phyloP scores from a whole-genome alignment of 2,329 filamentous ascomycete genomes.

The Colletotrichum australisinense region DNA sequence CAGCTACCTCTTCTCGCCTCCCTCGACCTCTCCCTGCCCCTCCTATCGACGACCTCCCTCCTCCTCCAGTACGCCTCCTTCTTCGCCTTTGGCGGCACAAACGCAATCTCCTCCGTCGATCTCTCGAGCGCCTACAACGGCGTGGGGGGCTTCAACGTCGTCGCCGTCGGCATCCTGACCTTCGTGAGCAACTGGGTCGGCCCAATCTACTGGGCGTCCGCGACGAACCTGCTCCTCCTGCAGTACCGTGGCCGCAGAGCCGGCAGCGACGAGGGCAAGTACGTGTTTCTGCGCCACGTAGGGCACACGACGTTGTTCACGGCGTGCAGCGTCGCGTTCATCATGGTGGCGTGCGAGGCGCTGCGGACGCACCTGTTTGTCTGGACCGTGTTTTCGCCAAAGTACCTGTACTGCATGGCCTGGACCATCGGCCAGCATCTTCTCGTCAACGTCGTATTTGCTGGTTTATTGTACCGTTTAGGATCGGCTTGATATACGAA shows the following conservation, averaged over 20 bases:
- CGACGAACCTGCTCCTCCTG: slow-evolving; percentile 70
- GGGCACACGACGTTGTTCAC: slow-evolving; percentile 77
- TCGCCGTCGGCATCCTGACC: slow-evolving; percentile 84
- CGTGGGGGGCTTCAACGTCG: slow-evolving; percentile 81
- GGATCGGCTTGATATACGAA: slow-evolving; percentile 38
- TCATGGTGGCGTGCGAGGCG: slow-evolving; percentile 90
- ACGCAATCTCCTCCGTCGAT: slow-evolving; percentile 95
- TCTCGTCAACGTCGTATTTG: slow-evolving; percentile 73
- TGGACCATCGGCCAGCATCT: slow-evolving; percentile 90
- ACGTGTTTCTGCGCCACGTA: slow-evolving; percentile 63
- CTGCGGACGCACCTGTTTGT: slow-evolving; percentile 93
- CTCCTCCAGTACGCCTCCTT: slow-evolving; percentile 86
- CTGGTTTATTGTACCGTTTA: slow-evolving; percentile 68
- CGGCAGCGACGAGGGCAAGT: slow-evolving; percentile 34
- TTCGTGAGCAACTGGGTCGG: slow-evolving; percentile 94
- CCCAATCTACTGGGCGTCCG: slow-evolving; percentile 86
- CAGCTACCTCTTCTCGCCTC: slow-evolving; percentile 62
- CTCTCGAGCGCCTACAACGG: slow-evolving; percentile 97
- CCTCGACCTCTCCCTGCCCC: slow-evolving; percentile 60
- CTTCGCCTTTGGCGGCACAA: slow-evolving; percentile 91
- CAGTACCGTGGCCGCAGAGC: slow-evolving; percentile 41
- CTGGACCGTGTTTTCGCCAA: slow-evolving; percentile 98
- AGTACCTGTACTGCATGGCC: slow-evolving; percentile 91
- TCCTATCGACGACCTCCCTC: slow-evolving; percentile 77
- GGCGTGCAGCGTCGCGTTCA: slow-evolving; percentile 71